Conservation (phyloP, 805 yeast genomes). For the Ascoidea asiatica region DNA sequence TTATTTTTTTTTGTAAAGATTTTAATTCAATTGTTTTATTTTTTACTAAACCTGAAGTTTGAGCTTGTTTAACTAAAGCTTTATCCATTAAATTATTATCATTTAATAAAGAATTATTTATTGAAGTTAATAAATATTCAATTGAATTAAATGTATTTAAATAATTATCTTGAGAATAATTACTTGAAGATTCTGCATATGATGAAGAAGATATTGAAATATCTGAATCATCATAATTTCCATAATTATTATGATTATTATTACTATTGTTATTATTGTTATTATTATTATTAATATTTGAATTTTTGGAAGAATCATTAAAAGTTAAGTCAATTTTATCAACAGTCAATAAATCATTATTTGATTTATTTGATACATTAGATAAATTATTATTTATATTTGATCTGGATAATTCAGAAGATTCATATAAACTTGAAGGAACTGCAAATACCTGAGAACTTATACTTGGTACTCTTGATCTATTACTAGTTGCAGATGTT, state of each 20-base stretch:
- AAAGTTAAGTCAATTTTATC: not conserved
- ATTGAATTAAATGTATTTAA: constrained; percentile 3
- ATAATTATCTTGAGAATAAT: not conserved
- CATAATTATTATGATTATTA: not conserved
- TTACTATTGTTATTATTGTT: not conserved
- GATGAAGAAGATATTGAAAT: constrained; percentile 6
- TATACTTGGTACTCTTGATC: constrained; percentile 1
- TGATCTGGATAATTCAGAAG: not conserved
- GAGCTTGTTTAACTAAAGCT: constrained; percentile 9
- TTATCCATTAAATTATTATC: constrained; percentile 8
- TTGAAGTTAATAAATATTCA: constrained; percentile 7
- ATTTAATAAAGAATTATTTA: constrained; percentile 5
- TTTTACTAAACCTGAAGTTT: constrained; percentile 9
- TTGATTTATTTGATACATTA: too few relatives aligned
- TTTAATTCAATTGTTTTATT: constrained; percentile 10
- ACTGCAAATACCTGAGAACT: constrained; percentile 2
- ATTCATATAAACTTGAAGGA: not conserved
- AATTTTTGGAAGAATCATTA: not conserved
- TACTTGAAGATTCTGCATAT: constrained; percentile 1
- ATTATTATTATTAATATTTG: not conserved
- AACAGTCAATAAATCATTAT: not conserved
- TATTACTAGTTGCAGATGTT: too few relatives aligned
- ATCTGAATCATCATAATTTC: constrained; percentile 1
- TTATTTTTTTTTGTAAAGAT: constrained; percentile 5
- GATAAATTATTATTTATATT: too few relatives aligned